Conservation (phyloP, 768 basidiomycete species). For the Mycena crocata region DNA sequence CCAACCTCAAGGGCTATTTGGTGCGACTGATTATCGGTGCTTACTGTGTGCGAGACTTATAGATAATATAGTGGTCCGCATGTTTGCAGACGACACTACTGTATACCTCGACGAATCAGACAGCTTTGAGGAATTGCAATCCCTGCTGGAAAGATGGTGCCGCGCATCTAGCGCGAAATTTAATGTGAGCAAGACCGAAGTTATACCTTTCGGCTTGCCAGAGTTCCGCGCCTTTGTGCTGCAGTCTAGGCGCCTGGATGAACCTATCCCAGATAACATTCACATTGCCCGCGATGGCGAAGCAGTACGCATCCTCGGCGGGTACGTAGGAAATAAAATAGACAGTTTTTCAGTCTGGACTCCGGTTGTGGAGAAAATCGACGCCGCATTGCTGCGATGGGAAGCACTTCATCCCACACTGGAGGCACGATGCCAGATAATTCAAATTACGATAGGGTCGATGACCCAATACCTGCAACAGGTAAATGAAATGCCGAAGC, state of each 20-base stretch:
- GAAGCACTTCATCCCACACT: conserved; percentile 41
- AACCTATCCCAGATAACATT: conserved; percentile 32
- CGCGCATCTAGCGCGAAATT: conserved; percentile 53
- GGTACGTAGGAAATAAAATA: conserved; percentile 44
- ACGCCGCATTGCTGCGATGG: conserved; percentile 37
- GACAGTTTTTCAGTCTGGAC: conserved; percentile 38
- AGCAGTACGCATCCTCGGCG: conserved; percentile 45
- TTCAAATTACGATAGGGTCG: conserved; percentile 43
- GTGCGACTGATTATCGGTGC: too few species aligned
- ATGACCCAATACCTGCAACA: conserved; percentile 48
- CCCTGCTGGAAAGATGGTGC: conserved; percentile 53
- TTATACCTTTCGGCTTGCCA: conserved; percentile 47
- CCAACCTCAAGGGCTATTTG: conserved; percentile 42
- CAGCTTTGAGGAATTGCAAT: conserved; percentile 35
- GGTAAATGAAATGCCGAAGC: conserved; percentile 51
- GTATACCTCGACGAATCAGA: conserved; percentile 48
- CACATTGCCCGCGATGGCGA: conserved; percentile 44
- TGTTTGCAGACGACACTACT: conserved; percentile 59
- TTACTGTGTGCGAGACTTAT: conserved; percentile 1
- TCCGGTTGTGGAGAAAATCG: conserved; percentile 40
- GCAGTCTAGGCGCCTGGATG: conserved; percentile 5
- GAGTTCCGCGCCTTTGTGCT: conserved; percentile 30
- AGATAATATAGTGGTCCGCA: conserved; percentile 41
- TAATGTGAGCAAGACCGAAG: conserved; percentile 53
- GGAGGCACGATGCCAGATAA: conserved; percentile 39